Conservation (phyloP, 257 asterid species). For the Solanum raphanifolium region DNA sequence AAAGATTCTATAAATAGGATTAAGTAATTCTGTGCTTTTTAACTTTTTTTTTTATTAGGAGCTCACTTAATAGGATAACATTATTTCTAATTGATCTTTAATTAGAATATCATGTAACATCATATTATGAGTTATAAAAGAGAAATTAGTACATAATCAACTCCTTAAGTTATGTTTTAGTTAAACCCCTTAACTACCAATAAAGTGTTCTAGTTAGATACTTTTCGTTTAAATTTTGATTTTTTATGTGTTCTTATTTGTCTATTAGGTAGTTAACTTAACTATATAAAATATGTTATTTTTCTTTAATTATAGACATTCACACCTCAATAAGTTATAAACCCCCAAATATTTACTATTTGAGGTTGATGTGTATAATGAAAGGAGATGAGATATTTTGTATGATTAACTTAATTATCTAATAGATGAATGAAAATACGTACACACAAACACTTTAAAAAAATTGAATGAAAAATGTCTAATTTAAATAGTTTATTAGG, state of each 20-base stretch:
- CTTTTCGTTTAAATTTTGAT: neutral
- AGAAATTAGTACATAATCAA: neutral
- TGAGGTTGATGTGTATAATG: neutral
- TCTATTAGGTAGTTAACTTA: neutral
- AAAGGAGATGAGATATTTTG: neutral
- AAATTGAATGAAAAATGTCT: neutral
- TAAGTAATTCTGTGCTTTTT: neutral
- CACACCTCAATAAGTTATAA: neutral
- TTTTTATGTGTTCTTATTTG: neutral
- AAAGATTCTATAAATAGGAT: neutral
- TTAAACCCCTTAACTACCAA: neutral
- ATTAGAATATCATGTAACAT: neutral
- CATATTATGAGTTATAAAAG: neutral
- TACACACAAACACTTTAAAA: neutral
- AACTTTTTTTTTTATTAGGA: no score
- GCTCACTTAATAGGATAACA: neutral
- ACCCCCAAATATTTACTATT: neutral
- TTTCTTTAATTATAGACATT: neutral
- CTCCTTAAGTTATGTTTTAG: neutral
- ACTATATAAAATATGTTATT: neutral
- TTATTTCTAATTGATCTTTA: neutral
- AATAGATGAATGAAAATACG: neutral
- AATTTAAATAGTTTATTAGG: neutral
- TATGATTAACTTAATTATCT: neutral
- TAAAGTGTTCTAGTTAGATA: neutral